Percentiles rank a stretch among this genome's conserved stretches.
Conservation (phyloP, 257 asterid species). For the Solanum medicagineum region DNA sequence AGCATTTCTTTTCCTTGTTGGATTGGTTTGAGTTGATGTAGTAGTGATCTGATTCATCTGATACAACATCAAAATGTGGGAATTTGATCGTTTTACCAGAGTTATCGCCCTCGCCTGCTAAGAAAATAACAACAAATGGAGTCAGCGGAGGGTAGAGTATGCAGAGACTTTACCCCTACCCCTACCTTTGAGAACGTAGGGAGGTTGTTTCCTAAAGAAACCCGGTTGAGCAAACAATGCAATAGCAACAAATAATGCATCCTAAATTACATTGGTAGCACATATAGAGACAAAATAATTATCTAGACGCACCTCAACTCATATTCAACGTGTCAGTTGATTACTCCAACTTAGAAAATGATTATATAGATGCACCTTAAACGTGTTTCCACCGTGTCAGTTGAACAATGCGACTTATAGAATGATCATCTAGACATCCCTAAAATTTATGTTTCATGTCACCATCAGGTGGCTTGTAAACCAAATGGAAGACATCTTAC, state of each 20-base stretch:
- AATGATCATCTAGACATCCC: too few species aligned
- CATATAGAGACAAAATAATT: background rate
- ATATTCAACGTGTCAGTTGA: too few species aligned
- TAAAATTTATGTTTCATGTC: too few species aligned
- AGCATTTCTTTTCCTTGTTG: background rate
- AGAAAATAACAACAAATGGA: background rate
- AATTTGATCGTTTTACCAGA: slow-evolving; percentile 1
- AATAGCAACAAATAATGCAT: too few species aligned
- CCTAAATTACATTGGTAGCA: too few species aligned
- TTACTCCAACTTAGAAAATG: too few species aligned
- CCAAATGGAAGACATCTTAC: too few species aligned
- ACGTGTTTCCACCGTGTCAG: too few species aligned
- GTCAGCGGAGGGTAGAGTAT: background rate
- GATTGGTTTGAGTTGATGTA: background rate
- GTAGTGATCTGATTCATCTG: slow-evolving; percentile 28
- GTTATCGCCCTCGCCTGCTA: slow-evolving; percentile 1
- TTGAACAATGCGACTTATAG: too few species aligned
- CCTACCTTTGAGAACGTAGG: background rate
- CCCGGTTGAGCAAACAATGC: background rate
- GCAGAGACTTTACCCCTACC: background rate
- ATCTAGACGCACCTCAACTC: background rate
- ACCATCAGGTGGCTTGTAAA: too few species aligned
- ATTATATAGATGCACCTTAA: too few species aligned
- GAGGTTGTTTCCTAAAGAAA: background rate
- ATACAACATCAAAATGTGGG: slow-evolving; percentile 22